Evolutionary conservation across 192 early-diverging fungal species (phyloP), one percentile per base, ranked within the genome.

Genomic region (Coemansia sp.): DNA sequence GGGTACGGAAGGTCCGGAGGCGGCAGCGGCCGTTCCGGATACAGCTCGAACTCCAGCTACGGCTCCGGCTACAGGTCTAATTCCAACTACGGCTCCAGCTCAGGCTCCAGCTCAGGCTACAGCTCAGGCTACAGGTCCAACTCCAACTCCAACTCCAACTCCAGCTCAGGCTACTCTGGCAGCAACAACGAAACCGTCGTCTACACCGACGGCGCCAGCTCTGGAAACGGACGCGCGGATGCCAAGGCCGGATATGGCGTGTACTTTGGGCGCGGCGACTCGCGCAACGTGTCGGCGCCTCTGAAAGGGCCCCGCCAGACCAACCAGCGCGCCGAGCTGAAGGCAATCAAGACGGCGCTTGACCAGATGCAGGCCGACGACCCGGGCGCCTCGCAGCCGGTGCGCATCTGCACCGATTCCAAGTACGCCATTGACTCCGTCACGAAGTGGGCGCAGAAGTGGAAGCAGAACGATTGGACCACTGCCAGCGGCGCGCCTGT

Each of bases 231-330:
- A 15, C 65, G 54, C 19, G 2, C 18, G 9, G 63, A 68, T 5
- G 93, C 92, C 5, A 67, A 74, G 6, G 96, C 92, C 38, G 96
- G 96, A 18, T 70, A 93, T 19, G 96, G 96, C 9, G 92, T 96
- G 21, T 96, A 86, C 66, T 98, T 89, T 72, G 92, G 91, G 10
- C 62, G 68, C 0, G 74, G 79, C 45, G 91, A 96, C 77, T 76
- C 89, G 37, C 85, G 89, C 49, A 92, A 92, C 70, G 47, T 88
- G 5, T 88, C 87, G 37, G 86, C 85, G 56, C 76, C 76, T 19
- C 72, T 91, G 18, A 60, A 53, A 6, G 84, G 84, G 1, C 64
- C 67, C 11, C 75, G 66, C 16, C 89, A 91, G 61, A 92, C 92
- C 10, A 92, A 93, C 74, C 88, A 91, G 76, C 71, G 92, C 18